Evolutionary conservation across 2,329 filamentous ascomycete species (phyloP), one percentile per base, ranked within the genome.

Genomic region (Myotisia sp.): DNA sequence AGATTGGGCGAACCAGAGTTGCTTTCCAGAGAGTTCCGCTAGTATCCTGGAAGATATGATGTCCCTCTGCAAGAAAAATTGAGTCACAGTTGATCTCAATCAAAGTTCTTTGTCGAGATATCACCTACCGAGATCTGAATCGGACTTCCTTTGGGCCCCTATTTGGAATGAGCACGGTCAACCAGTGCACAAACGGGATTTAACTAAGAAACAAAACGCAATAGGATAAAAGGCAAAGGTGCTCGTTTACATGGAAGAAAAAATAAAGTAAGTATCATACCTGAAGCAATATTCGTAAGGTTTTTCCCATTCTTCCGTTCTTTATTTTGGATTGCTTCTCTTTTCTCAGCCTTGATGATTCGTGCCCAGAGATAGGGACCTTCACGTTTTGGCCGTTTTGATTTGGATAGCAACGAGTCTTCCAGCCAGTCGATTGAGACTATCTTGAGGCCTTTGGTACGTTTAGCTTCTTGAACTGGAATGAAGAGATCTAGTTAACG

Each of bases 1-100:
- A 63, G 53, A 55, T 69, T 49, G 48, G 50, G 19, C 78, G 70
- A 2, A 65, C 65, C 9, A 90, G 56, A 0, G 64, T 63, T 37
- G 81, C 57, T 35, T 75, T 64, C 55, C 83, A 84, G 3, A 60
- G 53, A 50, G 83, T 81, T 30, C 66, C 68, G 0, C 67, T 67
- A 3, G 47, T 36, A 49, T 90, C 81, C 12, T 54, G 57, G 53
- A 79, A 84, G 40, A 80, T 53, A 39, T 73, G 74, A 47, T 75
- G 72, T n/a, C 71, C 59, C 21, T 64, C 74, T 77, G 37, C 29
- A 20, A 37, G 26, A 23, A 23, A 21, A 14, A 18, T 35, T 3
- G 26, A 26, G 27, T 8, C 2, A 8, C 9, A 24, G 22, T 24
- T n/a, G 22, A 24, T 24, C 22, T 24, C 22, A 8, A 24, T 24